phyloP scores from a whole-genome alignment of 2,329 filamentous ascomycete genomes.

The Monosporascus sp. region DNA sequence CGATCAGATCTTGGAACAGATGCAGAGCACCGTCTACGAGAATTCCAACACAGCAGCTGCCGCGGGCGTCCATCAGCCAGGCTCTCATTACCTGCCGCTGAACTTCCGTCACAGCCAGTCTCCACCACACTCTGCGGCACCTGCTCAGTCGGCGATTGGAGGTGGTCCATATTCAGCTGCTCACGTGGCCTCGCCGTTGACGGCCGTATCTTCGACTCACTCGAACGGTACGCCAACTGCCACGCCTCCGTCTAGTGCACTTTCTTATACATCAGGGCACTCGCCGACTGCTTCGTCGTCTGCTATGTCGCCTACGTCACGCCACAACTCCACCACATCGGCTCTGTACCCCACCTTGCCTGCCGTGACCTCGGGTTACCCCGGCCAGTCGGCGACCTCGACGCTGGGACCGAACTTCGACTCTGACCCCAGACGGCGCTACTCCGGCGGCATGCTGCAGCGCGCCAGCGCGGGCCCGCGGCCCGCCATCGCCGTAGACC shows the following conservation, averaged over 20 bases:
- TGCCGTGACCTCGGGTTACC: slow-evolving; percentile 64
- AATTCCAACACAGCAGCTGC: slow-evolving; percentile 76
- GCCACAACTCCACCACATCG: slow-evolving; percentile 54
- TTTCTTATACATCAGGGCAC: slow-evolving; percentile 73
- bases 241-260: slow-evolving; percentile 68
- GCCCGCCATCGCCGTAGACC: slow-evolving; percentile 31
- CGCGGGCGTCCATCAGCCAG: slow-evolving; percentile 70
- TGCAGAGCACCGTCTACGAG: slow-evolving; percentile 94
- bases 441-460: slow-evolving; percentile 63
- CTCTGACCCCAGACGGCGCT: slow-evolving; percentile 57
- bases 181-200: slow-evolving; percentile 57
- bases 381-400: slow-evolving; percentile 61
- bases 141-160: slow-evolving; percentile 30
- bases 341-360: slow-evolving; percentile 72
- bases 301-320: slow-evolving; percentile 61
- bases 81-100: slow-evolving; percentile 55
- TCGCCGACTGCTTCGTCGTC: slow-evolving; percentile 68
- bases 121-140: slow-evolving; percentile 27
- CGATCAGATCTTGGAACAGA: slow-evolving; percentile 90
- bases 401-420: slow-evolving; percentile 66
- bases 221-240: slow-evolving; percentile 65
- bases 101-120: slow-evolving; percentile 55
- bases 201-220: slow-evolving; percentile 50
- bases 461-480: slow-evolving; percentile 43
- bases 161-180: slow-evolving; percentile 39